Percentiles rank a stretch among this genome's conserved stretches.
Evolutionary conservation across 225 moss, liverwort and hornwort species (phyloP).

Genomic region (Sphagnum tenellum): DNA sequence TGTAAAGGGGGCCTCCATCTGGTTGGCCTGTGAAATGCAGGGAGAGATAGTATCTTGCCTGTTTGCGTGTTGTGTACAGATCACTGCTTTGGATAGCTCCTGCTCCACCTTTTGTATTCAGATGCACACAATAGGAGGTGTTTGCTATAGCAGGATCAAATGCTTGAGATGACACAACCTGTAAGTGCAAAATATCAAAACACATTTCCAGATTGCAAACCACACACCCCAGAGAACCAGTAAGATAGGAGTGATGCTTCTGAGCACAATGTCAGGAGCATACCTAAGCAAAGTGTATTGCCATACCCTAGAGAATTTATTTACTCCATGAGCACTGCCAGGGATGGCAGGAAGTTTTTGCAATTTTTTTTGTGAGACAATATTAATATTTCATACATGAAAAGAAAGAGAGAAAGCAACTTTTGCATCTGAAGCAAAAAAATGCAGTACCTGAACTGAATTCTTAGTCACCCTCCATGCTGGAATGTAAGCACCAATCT

Average conservation of each 20-base stretch:
- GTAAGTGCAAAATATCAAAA: background rate
- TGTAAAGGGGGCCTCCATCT: constrained; percentile 3
- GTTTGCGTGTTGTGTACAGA: background rate
- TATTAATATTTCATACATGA: background rate
- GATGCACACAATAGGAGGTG: background rate
- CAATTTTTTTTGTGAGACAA: background rate
- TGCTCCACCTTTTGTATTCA: background rate
- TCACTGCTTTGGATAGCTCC: background rate
- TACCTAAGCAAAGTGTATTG: no score
- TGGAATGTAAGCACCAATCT: background rate
- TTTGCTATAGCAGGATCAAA: background rate
- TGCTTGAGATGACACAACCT: background rate
- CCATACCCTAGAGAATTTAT: no score
- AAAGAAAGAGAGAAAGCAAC: background rate
- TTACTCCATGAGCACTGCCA: no score
- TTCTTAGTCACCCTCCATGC: constrained; percentile 1
- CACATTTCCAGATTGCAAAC: no score
- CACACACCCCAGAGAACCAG: no score
- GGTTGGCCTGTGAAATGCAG: background rate
- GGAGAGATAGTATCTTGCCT: constrained; percentile 1
- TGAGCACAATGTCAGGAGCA: no score
- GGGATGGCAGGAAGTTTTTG: no score
- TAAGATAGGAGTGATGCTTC: no score
- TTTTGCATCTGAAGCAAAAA: background rate
- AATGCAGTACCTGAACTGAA: background rate